Percentiles rank a stretch among this genome's conserved stretches.
Conservation (phyloP, 1,139 yeast species). For the Candida pseudoviswanathii region DNA sequence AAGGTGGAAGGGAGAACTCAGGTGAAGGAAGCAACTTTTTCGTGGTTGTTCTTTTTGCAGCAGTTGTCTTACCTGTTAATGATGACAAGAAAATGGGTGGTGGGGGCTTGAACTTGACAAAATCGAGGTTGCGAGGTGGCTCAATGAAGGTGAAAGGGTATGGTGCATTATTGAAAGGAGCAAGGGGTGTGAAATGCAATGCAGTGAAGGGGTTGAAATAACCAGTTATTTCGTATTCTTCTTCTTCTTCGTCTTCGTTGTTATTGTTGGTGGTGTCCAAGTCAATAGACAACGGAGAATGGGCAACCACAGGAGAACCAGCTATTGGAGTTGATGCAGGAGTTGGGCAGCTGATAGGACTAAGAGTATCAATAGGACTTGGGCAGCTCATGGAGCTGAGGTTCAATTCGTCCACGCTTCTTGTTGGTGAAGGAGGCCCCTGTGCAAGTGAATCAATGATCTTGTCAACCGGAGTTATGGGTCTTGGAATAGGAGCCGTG, state of each 20-base stretch:
- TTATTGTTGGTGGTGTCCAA: neutral
- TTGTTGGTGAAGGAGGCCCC: slow-evolving; percentile 1
- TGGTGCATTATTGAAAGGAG: slow-evolving; percentile 7
- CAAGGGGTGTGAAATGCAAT: slow-evolving; percentile 8
- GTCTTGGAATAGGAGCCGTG: neutral
- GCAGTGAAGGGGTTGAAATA: slow-evolving; percentile 5
- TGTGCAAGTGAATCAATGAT: slow-evolving; percentile 2
- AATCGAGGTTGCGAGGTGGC: neutral
- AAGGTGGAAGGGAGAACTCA: neutral
- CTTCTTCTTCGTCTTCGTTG: neutral
- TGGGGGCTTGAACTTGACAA: neutral
- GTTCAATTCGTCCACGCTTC: neutral
- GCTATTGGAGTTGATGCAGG: neutral
- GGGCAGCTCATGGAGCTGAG: neutral
- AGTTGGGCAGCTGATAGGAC: neutral
- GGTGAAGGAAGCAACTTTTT: neutral
- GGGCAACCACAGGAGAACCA: neutral
- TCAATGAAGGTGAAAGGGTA: slow-evolving; percentile 7
- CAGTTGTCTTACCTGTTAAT: neutral
- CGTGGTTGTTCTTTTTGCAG: neutral
- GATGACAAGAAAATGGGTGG: slow-evolving; percentile 6
- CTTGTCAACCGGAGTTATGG: slow-evolving; percentile 4
- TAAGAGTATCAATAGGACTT: neutral
- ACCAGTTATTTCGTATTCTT: slow-evolving; percentile 7
- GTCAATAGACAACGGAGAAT: neutral